Base-by-base conservation (phyloP, 805 yeast species). In the Soucietia sequanensis region DNA sequence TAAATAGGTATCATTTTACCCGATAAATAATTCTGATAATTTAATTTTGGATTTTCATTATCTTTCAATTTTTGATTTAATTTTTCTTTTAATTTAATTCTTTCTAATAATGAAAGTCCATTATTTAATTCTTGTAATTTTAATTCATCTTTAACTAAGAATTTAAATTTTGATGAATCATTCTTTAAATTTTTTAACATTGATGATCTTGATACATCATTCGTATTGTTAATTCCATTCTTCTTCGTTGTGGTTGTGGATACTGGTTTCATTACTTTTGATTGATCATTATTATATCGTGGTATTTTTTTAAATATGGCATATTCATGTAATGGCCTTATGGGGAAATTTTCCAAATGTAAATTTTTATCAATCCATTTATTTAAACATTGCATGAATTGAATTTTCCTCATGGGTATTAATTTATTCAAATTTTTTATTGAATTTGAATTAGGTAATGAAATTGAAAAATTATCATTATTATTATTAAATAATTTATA, bases 61-160 rank as follows among this genome's bases (percentile, higher is more conserved):
- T 27, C 14, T 9, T 36, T 24, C 13, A 34, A 24, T 19, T 53
- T 48, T 8, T 46, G 48, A 9, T 40, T 44, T 6, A 44, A 27
- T 38, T 55, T 47, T 32, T 67, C 72, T 42, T 67, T 67, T 14
- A 60, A 45, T 30, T 48, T 55, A 23, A 68, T 65, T 15, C 72
- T 43, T 38, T 68, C 70, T 4, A 67, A 46, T 5, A 66, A 44
- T 4, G 64, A 52, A 4, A 62, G 44, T 1, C 70, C 70, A 13
- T 42, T 46, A 24, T 37, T 41, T 19, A 47, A 50, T 14, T 29
- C 38, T 18, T 41, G 39, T 35, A 54, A 47, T 1, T 14, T 24
- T 8, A 26, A 23, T 32, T 49, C 62, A 18, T 35, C 39, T 30
- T 48, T 52, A 24, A 56, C 63, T 28, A 55, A 56, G 39, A 66